A percentile compares a stretch with the other conserved stretches of the same genome.
Evolutionary conservation across 371 early-diverging fungal species (phyloP).

Genomic region (Rhizomucor pusillus): DNA sequence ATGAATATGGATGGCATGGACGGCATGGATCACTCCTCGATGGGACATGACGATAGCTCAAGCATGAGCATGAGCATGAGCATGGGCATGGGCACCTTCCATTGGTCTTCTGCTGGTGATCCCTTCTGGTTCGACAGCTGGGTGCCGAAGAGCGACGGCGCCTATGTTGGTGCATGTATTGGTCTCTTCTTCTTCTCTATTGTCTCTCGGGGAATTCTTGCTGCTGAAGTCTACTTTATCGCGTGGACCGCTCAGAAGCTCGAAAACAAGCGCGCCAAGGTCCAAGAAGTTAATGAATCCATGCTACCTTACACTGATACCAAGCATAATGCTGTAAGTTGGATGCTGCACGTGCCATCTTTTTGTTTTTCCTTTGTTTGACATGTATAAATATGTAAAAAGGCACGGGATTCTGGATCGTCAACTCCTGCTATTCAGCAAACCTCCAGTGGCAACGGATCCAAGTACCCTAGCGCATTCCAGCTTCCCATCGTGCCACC

Average conservation of each 20-base stretch:
- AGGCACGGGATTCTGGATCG: no score
- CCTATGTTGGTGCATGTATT: conserved; percentile 56
- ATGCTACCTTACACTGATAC: no score
- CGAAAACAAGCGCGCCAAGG: conserved; percentile 17
- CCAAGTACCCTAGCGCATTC: conserved; percentile 10
- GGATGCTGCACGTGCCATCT: no score
- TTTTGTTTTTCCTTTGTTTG: no score
- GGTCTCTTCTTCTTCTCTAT: conserved; percentile 52
- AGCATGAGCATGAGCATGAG: conserved; percentile 10
- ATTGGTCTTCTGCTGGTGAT: conserved; percentile 39
- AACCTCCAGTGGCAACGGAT: no score
- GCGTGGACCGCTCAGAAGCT: conserved; percentile 34
- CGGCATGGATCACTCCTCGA: conserved; percentile 12
- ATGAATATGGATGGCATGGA: conserved; percentile 13
- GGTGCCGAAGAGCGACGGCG: conserved; percentile 48
- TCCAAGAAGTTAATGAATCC: no score
- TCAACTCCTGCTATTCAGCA: no score
- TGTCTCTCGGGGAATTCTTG: conserved; percentile 47
- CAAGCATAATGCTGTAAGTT: no score
- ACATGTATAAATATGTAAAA: no score
- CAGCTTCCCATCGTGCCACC: conserved; percentile 42
- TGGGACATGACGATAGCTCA: background rate
- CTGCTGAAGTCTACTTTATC: conserved; percentile 49
- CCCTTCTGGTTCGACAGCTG: conserved; percentile 40
- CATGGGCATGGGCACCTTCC: conserved; percentile 46